These are phyloP conservation scores for Botryobasidium botryosum DNA, from an alignment of 768 basidiomycete species.

Conservation along the genomic window DNA sequence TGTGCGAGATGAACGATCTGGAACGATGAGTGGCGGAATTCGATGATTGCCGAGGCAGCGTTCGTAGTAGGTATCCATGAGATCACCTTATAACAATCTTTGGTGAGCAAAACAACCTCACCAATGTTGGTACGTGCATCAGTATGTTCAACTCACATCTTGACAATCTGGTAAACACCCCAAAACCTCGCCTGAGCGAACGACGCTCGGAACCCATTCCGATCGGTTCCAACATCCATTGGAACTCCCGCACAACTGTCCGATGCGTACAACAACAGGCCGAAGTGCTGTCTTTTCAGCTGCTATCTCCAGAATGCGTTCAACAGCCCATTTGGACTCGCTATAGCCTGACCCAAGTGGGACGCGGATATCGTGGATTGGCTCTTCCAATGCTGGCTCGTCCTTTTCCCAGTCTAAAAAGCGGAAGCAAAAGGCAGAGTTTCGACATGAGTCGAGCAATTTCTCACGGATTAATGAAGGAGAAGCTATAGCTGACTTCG, in stretches of 20 bases:
- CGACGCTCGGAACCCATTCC: slow-evolving; percentile 31
- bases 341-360: neutral
- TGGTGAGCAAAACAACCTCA: neutral
- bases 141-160: slow-evolving; percentile 1
- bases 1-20: slow-evolving; percentile 15
- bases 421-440: too few species aligned
- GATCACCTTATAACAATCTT: too few species aligned
- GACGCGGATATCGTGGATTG: neutral
- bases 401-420: too few species aligned
- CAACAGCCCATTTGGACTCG: neutral
- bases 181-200: slow-evolving; percentile 17
- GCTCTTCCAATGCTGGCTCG: neutral
- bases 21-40: slow-evolving; percentile 14
- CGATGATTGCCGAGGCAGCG: slow-evolving; percentile 16
- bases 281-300: neutral
- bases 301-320: neutral
- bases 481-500: neutral
- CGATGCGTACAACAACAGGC: neutral
- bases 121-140: neutral
- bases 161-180: slow-evolving; percentile 1
- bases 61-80: slow-evolving; percentile 18
- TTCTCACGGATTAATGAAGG: too few species aligned
- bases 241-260: neutral
- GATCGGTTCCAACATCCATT: slow-evolving; percentile 21
- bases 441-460: too few species aligned